A percentile compares a stretch with the other conserved stretches of the same genome.
phyloP scores from a whole-genome alignment of 2,329 filamentous ascomycete genomes.

The Penicillium palitans region DNA sequence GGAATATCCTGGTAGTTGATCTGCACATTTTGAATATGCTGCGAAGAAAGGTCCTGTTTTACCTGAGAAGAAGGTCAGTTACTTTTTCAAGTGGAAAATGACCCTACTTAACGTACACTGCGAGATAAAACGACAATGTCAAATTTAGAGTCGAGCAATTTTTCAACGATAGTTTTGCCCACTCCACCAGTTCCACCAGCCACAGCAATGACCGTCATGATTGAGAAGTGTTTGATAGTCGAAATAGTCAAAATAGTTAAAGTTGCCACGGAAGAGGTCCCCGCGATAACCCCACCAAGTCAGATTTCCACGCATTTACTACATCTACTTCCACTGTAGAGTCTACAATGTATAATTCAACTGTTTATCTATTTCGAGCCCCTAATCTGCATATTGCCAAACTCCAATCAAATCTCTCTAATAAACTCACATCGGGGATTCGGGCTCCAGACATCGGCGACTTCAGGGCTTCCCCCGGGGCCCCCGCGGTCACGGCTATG shows the following conservation, averaged over 20 bases:
- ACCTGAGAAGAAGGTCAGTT: constrained; percentile 2
- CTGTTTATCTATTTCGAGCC: not conserved
- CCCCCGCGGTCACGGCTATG: constrained; percentile 14
- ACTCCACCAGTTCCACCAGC: constrained; percentile 51
- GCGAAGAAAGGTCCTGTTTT: constrained; percentile 7
- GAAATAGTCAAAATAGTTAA: not conserved
- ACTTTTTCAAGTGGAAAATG: not conserved
- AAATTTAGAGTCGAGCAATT: constrained; percentile 37
- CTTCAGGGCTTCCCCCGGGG: not conserved
- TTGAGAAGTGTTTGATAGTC: not conserved
- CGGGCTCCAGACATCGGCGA: constrained; percentile 28
- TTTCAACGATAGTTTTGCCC: constrained; percentile 51
- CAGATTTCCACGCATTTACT: not conserved
- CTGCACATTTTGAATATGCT: constrained; percentile 20
- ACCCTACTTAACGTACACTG: constrained; percentile 32
- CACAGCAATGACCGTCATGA: constrained; percentile 48
- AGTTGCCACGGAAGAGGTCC: not conserved
- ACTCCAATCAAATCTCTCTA: not conserved
- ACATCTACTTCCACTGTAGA: not conserved
- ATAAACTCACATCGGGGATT: constrained; percentile 22
- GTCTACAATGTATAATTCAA: not conserved
- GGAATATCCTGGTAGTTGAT: constrained; percentile 39
- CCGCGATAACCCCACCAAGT: constrained; percentile 5
- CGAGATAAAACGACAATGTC: constrained; percentile 46
- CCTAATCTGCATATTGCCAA: not conserved